These are phyloP conservation scores for Fomitopsis pinicola DNA, from an alignment of 1,284 basidiomycete species.

Conservation along the genomic window DNA sequence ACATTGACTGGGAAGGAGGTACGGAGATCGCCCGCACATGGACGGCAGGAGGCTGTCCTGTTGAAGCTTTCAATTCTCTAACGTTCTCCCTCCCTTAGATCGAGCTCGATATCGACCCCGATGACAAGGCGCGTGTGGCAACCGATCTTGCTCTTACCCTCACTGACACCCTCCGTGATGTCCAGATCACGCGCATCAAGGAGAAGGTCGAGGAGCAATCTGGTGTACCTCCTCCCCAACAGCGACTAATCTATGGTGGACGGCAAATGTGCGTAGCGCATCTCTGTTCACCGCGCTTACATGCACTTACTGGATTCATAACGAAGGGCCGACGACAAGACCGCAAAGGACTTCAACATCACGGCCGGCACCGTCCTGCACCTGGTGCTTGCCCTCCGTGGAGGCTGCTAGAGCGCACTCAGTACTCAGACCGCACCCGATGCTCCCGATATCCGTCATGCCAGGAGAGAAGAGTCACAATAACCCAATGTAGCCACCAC, in stretches of 20 bases:
- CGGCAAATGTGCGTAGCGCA: conserved; percentile 82
- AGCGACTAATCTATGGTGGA: conserved; percentile 92
- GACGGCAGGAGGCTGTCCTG: background rate
- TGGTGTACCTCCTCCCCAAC: conserved; percentile 96
- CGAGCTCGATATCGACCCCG: conserved; percentile 92
- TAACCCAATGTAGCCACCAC: conserved; percentile 5
- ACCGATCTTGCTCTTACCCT: background rate
- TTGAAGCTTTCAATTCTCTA: background rate
- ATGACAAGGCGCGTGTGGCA: conserved; percentile 69
- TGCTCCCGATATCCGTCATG: background rate
- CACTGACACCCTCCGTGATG: background rate
- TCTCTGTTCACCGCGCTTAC: background rate
- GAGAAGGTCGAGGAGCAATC: conserved; percentile 99
- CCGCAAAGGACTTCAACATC: conserved; percentile 80
- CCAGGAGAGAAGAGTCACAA: conserved; percentile 5
- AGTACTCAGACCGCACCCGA: conserved; percentile 1
- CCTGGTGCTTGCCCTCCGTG: conserved; percentile 89
- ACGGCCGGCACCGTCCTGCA: conserved; percentile 83
- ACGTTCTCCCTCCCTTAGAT: conserved; percentile 47
- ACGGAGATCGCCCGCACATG: conserved; percentile 14
- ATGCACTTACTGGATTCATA: background rate
- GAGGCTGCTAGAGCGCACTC: conserved; percentile 43
- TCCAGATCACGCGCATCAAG: conserved; percentile 91
- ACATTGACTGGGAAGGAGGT: conserved; percentile 94
- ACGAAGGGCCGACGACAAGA: conserved; percentile 79